Evolutionary conservation across 495 filamentous ascomycete species (phyloP).

Genomic region (Annulohypoxylon nitens): DNA sequence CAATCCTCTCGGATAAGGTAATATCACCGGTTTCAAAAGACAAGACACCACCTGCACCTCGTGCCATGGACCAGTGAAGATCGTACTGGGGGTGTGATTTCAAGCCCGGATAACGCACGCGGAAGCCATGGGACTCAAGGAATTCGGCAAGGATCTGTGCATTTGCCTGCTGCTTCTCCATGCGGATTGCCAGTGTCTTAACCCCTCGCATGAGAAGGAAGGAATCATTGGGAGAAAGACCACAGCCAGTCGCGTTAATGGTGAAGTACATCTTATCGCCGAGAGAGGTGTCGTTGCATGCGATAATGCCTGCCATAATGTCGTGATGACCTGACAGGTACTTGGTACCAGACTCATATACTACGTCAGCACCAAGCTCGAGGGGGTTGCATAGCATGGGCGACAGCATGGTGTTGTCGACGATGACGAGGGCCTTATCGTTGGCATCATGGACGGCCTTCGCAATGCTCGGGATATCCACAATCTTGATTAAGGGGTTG

Average conservation of each 20-base stretch:
- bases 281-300: conserved; percentile 81
- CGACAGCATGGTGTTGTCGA: conserved; percentile 99
- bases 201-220: conserved; percentile 95
- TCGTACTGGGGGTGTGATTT: conserved; percentile 96
- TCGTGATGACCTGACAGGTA: conserved; percentile 99
- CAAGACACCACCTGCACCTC: conserved; percentile 92
- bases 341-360: conserved; percentile 97
- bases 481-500: conserved; percentile 97
- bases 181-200: conserved; percentile 95
- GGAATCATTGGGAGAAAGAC: conserved; percentile 92
- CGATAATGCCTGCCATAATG: conserved; percentile 97
- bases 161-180: conserved; percentile 97
- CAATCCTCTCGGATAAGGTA: conserved; percentile 86
- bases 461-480: conserved; percentile 86
- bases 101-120: conserved; percentile 92
- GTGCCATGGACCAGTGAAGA: conserved; percentile 92
- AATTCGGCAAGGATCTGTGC: conserved; percentile 92
- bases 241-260: conserved; percentile 95
- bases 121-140: conserved; percentile 91
- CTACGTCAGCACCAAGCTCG: conserved; percentile 93
- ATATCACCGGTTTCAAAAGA: conserved; percentile 95
- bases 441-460: conserved; percentile 80
- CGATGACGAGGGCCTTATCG: conserved; percentile 83
- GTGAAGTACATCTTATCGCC: conserved; percentile 95
- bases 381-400: conserved; percentile 92